Conservation (phyloP, 805 yeast genomes). For the Blastobotrys americana region DNA sequence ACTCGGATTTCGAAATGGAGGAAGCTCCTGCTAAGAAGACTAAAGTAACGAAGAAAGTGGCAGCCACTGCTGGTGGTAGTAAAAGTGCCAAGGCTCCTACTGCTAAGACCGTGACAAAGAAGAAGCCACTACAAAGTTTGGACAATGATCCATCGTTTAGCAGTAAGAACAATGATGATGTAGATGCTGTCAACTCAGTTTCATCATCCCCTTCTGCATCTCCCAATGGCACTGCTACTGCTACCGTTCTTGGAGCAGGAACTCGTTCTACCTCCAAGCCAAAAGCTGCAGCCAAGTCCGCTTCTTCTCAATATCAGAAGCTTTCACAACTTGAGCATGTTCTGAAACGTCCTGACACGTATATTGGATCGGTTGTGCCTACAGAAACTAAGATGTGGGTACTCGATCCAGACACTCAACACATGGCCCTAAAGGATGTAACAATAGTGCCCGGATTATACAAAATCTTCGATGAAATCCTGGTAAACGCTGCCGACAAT, state of each 20-base stretch:
- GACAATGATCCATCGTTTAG: slow-evolving; percentile 9
- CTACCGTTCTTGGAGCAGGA: background rate
- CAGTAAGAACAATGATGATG: slow-evolving; percentile 8
- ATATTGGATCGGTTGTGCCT: slow-evolving; percentile 88
- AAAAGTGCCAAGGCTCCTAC: slow-evolving; percentile 7
- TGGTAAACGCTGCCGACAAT: slow-evolving; percentile 98
- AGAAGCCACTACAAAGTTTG: slow-evolving; percentile 6
- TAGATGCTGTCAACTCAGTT: slow-evolving; percentile 1
- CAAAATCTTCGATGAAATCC: slow-evolving; percentile 92
- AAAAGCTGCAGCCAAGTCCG: slow-evolving; percentile 22
- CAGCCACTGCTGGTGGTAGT: background rate
- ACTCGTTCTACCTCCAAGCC: slow-evolving; percentile 22
- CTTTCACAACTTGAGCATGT: slow-evolving; percentile 94
- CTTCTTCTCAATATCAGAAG: slow-evolving; percentile 79
- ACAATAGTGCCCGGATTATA: slow-evolving; percentile 91
- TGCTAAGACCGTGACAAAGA: slow-evolving; percentile 6
- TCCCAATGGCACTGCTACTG: background rate
- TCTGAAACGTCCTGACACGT: slow-evolving; percentile 94
- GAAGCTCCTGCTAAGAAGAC: slow-evolving; percentile 15
- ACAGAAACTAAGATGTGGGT: slow-evolving; percentile 81
- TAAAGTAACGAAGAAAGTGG: slow-evolving; percentile 10
- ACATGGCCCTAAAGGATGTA: slow-evolving; percentile 50
- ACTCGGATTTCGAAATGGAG: slow-evolving; percentile 15
- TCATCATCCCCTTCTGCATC: background rate
- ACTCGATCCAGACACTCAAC: slow-evolving; percentile 54